phyloP scores from a whole-genome alignment of 192 early-diverging fungal genomes.

The Piromyces finnis region DNA sequence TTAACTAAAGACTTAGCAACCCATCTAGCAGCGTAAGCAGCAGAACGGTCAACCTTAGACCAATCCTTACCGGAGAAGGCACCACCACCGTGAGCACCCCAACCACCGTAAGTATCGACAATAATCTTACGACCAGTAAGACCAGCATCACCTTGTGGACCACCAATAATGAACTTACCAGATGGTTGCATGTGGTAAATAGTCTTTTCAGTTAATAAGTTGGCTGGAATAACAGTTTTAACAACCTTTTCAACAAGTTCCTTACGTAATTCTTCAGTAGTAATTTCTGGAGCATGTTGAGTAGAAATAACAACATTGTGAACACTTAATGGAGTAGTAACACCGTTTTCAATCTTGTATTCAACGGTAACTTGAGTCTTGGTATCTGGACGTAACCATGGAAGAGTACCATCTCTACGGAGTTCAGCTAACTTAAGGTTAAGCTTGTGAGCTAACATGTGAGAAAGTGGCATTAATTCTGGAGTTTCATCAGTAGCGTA shows the following conservation, averaged over 20 bases:
- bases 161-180: conserved; percentile 97
- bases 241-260: conserved; percentile 86
- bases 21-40: conserved; percentile 94
- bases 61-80: conserved; percentile 99
- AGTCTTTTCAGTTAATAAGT: conserved; percentile 73
- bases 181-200: conserved; percentile 96
- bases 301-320: conserved; percentile 94
- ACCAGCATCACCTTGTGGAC: conserved; percentile 98
- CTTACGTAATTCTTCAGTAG: conserved; percentile 62
- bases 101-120: conserved; percentile 79
- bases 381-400: conserved; percentile 94
- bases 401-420: conserved; percentile 74
- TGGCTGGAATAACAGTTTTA: conserved; percentile 77
- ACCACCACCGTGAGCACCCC: conserved; percentile 92
- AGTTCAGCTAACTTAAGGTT: conserved; percentile 90
- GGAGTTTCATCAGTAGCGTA: conserved; percentile 99
- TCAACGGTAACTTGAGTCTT: conserved; percentile 99
- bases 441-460: conserved; percentile 90
- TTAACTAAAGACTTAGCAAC: conserved; percentile 93
- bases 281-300: conserved; percentile 84
- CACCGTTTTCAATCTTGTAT: conserved; percentile 90
- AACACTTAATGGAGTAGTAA: conserved; percentile 85
- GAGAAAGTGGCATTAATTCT: conserved; percentile 95
- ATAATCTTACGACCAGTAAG: conserved; percentile 96
- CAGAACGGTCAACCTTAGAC: conserved; percentile 98